These are phyloP conservation scores for Dichotomocladium elegans DNA, from an alignment of 371 early-diverging fungal species.

Conservation along the genomic window DNA sequence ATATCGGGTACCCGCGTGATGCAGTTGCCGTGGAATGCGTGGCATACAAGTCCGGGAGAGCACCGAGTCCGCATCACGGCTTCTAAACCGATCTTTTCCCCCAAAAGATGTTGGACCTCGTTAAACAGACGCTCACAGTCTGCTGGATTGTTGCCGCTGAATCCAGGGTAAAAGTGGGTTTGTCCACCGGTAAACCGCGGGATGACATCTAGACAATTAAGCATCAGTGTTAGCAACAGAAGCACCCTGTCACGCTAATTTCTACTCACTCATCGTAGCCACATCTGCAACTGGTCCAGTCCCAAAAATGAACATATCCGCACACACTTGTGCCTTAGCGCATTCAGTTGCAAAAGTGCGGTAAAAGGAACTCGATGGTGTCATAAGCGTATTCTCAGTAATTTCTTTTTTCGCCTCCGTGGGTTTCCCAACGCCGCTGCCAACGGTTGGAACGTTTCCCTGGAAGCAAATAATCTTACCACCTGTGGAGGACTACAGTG, in stretches of 20 bases:
- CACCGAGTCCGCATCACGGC: conserved; percentile 88
- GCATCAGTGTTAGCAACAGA: background rate
- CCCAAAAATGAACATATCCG: conserved; percentile 84
- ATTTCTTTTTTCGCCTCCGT: conserved; percentile 58
- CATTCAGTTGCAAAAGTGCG: conserved; percentile 79
- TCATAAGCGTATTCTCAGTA: conserved; percentile 47
- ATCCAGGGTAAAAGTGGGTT: conserved; percentile 80
- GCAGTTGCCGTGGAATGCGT: conserved; percentile 81
- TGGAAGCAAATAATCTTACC: conserved; percentile 81
- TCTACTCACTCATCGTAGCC: conserved; percentile 65
- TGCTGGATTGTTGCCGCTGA: conserved; percentile 61
- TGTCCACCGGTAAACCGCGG: conserved; percentile 90
- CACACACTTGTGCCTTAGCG: conserved; percentile 72
- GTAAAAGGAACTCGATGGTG: conserved; percentile 71
- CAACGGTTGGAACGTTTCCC: conserved; percentile 60
- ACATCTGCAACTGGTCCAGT: conserved; percentile 63
- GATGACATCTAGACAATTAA: conserved; percentile 44
- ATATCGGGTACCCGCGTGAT: conserved; percentile 83
- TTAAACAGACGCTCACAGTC: conserved; percentile 64
- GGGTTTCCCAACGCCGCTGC: conserved; percentile 64
- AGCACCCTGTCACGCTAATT: background rate
- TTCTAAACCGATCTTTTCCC: conserved; percentile 73
- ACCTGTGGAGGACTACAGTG: conserved; percentile 60
- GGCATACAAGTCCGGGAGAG: conserved; percentile 72
- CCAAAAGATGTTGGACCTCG: conserved; percentile 69